Conservation (phyloP, 1,284 basidiomycete species). For the Boletus mariae region DNA sequence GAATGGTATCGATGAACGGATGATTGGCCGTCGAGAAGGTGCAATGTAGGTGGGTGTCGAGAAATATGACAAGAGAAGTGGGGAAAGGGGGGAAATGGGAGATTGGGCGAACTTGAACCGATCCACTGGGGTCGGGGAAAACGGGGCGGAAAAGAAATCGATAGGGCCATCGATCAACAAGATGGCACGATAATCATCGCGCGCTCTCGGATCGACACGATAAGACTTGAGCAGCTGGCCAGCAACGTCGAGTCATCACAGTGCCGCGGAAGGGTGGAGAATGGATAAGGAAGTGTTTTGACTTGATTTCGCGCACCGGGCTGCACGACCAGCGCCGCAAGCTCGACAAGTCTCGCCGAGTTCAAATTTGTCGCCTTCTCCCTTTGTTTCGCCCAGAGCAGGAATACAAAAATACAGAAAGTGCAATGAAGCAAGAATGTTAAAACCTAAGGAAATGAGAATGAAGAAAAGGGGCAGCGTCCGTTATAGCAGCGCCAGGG, state of each 20-base stretch:
- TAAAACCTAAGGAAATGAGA: slow-evolving; percentile 28
- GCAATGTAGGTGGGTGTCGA: slow-evolving; percentile 20
- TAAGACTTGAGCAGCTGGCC: slow-evolving; percentile 39
- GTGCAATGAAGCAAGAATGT: slow-evolving; percentile 31
- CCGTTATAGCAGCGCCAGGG: slow-evolving; percentile 13
- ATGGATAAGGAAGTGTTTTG: slow-evolving; percentile 4
- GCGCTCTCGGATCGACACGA: slow-evolving; percentile 26
- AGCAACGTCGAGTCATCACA: slow-evolving; percentile 45
- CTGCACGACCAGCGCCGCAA: slow-evolving; percentile 35
- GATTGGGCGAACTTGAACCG: slow-evolving; percentile 24
- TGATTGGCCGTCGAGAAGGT: slow-evolving; percentile 23
- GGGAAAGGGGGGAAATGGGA: slow-evolving; percentile 16
- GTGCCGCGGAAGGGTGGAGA: slow-evolving; percentile 18
- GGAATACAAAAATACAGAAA: slow-evolving; percentile 35
- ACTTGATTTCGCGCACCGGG: slow-evolving; percentile 29
- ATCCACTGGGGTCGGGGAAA: slow-evolving; percentile 20
- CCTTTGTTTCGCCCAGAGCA: slow-evolving; percentile 33
- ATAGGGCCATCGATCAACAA: slow-evolving; percentile 40
- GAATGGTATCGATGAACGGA: slow-evolving; percentile 24
- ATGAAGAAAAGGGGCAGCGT: slow-evolving; percentile 22
- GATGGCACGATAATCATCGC: slow-evolving; percentile 28
- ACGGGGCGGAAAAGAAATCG: slow-evolving; percentile 16
- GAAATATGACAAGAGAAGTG: slow-evolving; percentile 12
- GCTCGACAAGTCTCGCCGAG: slow-evolving; percentile 22
- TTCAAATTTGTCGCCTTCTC: slow-evolving; percentile 20